phyloP scores from a whole-genome alignment of 2,329 filamentous ascomycete species.

The Tolypocladium ovalisporum region DNA sequence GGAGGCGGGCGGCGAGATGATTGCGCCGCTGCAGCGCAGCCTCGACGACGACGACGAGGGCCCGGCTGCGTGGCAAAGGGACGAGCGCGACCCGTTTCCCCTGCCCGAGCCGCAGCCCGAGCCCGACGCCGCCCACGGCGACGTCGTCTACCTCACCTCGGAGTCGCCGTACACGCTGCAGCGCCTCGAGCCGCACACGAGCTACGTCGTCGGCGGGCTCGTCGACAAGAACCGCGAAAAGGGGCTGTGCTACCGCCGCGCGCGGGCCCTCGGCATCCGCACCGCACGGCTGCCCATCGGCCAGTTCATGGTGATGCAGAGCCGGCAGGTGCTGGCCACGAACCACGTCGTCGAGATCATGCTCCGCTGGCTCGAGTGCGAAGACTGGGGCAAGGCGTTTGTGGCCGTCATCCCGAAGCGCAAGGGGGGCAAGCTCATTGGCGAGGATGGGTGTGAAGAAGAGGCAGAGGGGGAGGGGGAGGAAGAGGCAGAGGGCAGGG shows the following conservation, averaged over 20 bases:
- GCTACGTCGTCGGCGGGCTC: slow-evolving; percentile 86
- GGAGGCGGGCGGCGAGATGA: slow-evolving; percentile 41
- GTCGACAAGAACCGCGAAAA: slow-evolving; percentile 97
- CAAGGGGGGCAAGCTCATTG: slow-evolving; percentile 66
- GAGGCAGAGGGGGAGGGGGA: slow-evolving; percentile 16
- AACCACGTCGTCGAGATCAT: slow-evolving; percentile 98
- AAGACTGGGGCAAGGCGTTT: slow-evolving; percentile 88
- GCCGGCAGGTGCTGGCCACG: slow-evolving; percentile 75
- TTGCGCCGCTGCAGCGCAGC: slow-evolving; percentile 41
- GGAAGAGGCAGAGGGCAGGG: slow-evolving; percentile 15
- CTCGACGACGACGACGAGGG: slow-evolving; percentile 15
- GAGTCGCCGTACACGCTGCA: slow-evolving; percentile 82
- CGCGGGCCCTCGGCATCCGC: slow-evolving; percentile 62
- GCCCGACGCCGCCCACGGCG: slow-evolving; percentile 20
- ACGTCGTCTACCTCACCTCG: slow-evolving; percentile 77
- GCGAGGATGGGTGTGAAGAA: slow-evolving; percentile 12
- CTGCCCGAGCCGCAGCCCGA: slow-evolving; percentile 21
- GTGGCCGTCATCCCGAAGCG: slow-evolving; percentile 78
- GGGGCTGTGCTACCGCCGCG: slow-evolving; percentile 79
- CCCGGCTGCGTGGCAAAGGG: slow-evolving; percentile 15
- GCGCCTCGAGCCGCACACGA: slow-evolving; percentile 74
- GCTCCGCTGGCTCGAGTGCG: slow-evolving; percentile 80
- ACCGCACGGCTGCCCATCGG: slow-evolving; percentile 91
- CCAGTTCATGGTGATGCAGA: slow-evolving; percentile 88
- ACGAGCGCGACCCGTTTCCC: slow-evolving; percentile 21